Evolutionary conservation across 768 basidiomycete species (phyloP), one percentile per base, ranked within the genome.

Genomic region (Auricularia sp.): DNA sequence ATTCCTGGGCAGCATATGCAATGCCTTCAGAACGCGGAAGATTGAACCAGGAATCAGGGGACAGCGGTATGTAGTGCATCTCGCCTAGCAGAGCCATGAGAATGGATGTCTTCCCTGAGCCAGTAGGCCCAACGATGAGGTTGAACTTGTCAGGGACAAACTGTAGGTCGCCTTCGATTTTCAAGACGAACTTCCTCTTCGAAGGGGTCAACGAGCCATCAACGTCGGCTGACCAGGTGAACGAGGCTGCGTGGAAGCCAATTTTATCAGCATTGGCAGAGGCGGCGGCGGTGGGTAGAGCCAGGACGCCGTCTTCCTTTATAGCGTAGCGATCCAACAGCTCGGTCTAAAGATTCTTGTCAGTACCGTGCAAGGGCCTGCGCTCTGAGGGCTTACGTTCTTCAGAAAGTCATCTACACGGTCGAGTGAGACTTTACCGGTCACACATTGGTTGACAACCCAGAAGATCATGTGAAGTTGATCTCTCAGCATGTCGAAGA

Each of bases 1-100:
- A 69, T 65, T 76, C 74, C 66, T 79, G 77, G n/a, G 72, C 74
- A 14, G 74, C 73, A 65, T 76, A 77, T 11, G 74, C 72, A 36
- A 79, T 72, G 6, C 77, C 77, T 2, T 72, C 73, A 14, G 72
- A 65, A 12, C 77, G 69, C 6, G 77, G 77, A 1, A 79, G 67
- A 43, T 73, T 72, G 69, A 73, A 78, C 65, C 70, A 74, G 0
- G 74, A 68, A 23, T 71, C 73, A n/a, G 71, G 56, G 34, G 10
- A 5, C 33, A 3, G 12, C 21, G 64, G 64, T n/a, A 42, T 21
- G 36, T 43, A 63, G 18, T 63, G 44, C 66, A 67, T 63, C 36
- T 67, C 66, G 33, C 66, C 64, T 2, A 65, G 23, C 36, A 61
- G 21, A 11, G 64, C 56, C 18, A 64, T 35, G 7, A 61, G 51